Evolutionary conservation across 1,284 basidiomycete species (phyloP).

Genomic region (Rhodotorula sp.): DNA sequence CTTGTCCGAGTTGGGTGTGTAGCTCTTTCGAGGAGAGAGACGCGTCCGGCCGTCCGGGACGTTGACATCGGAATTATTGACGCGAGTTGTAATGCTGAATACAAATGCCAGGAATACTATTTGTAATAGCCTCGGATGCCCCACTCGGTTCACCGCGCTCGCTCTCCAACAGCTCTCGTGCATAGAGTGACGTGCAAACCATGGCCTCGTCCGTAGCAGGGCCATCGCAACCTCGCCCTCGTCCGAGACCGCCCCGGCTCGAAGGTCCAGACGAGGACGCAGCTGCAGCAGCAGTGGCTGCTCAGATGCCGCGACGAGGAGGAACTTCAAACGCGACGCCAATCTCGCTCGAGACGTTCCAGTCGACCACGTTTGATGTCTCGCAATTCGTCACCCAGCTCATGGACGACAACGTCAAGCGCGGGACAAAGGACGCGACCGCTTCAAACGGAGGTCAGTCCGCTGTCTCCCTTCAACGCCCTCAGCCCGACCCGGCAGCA

Average conservation of each 20-base stretch:
- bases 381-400: constrained; percentile 36
- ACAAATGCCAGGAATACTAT: too few relatives aligned
- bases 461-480: background rate
- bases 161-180: too few relatives aligned
- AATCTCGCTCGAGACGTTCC: constrained; percentile 42
- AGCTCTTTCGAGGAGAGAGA: too few relatives aligned
- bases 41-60: too few relatives aligned
- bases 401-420: constrained; percentile 39
- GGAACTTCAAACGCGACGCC: background rate
- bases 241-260: background rate
- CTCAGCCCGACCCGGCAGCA: background rate
- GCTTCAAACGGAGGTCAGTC: constrained; percentile 8
- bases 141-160: too few relatives aligned
- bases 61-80: too few relatives aligned
- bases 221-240: background rate
- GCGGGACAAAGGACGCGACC: constrained; percentile 11
- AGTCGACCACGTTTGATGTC: constrained; percentile 41
- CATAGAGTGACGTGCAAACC: background rate
- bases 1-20: too few relatives aligned
- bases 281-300: background rate
- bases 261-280: background rate
- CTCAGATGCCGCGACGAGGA: too few relatives aligned
- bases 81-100: too few relatives aligned
- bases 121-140: too few relatives aligned
- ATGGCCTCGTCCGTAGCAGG: background rate